phyloP scores from a whole-genome alignment of 441 rosid species.

The Daphne laureola region DNA sequence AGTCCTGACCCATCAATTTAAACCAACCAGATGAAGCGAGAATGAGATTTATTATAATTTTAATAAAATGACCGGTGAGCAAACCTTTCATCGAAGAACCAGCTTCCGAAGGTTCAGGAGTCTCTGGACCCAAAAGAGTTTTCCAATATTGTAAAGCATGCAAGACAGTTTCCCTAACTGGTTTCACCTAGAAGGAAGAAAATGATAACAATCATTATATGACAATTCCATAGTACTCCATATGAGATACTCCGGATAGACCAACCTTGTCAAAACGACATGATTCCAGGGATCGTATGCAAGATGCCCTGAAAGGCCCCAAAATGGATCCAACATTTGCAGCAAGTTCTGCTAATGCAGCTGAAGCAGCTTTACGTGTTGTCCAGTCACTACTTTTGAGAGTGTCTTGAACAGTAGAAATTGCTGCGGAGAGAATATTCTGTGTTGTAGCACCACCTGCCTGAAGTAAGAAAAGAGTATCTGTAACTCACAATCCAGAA shows the following conservation, averaged over 20 bases:
- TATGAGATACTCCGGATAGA: background rate
- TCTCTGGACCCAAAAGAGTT: constrained; percentile 51
- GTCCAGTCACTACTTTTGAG: constrained; percentile 76
- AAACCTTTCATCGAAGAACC: constrained; percentile 82
- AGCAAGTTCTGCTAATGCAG: constrained; percentile 72
- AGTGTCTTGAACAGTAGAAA: constrained; percentile 64
- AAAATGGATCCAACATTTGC: constrained; percentile 54
- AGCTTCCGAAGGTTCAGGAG: constrained; percentile 65
- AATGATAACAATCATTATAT: constrained; percentile 4
- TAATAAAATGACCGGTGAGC: constrained; percentile 3
- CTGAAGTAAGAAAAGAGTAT: constrained; percentile 27
- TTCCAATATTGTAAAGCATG: constrained; percentile 78
- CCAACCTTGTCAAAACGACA: constrained; percentile 95
- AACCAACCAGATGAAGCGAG: no score
- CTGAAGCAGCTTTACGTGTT: constrained; percentile 87
- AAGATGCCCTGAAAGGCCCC: constrained; percentile 63
- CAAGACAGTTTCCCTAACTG: constrained; percentile 75
- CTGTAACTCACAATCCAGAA: no score
- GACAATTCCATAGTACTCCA: constrained; percentile 6
- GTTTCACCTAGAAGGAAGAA: constrained; percentile 63
- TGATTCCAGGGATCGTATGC: constrained; percentile 66
- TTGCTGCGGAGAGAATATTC: constrained; percentile 52
- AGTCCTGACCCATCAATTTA: no score
- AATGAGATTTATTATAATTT: no score
- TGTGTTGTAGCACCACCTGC: constrained; percentile 82